Base-by-base conservation (phyloP, 192 early-diverging fungal genomes). In the Lobosporangium transversale region DNA sequence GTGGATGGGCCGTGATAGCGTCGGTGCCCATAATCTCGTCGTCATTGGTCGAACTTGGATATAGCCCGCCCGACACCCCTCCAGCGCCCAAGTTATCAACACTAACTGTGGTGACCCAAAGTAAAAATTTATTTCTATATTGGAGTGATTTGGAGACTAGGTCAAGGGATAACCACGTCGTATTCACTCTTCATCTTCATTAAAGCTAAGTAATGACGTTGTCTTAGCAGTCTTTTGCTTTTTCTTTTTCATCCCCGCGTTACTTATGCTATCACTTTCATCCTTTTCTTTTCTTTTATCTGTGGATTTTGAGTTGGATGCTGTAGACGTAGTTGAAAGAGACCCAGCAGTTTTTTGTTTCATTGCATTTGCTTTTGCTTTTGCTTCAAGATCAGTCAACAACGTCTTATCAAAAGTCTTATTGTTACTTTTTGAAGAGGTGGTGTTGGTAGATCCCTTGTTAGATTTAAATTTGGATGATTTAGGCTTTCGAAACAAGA, bases 401-500 rank as follows among this genome's bases (percentile, higher is more conserved):
- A 76, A 14, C 10, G 44, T 58, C 30, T 67, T 59, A 23, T 67
- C 73, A 67, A 76, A 67, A 48, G 26, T 57, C 48, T 62, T 60
- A 37, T 57, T 53, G 20, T 50, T 59, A 20, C 26, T 49, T 14
- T 24, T 32, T 18, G 59, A 40, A 44, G 47, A 53, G 2, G 36
- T 42, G 11, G 35, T 21, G 26, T 50, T 30, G 2, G 14, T 43
- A 9, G 37, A 27, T 43, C 40, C 29, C n/a, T 61, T 62, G 6
- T 60, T 51, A 8, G 57, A 31, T 24, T 59, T 62, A 0, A 42
- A 4, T 42, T 55, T 66, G 23, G 71, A 56, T 7, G 63, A 62
- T 44, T 71, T 79, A 27, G 78, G 78, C 52, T 40, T 53, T 27
- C 69, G 15, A 45, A 71, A 79, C 18, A 70, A 62, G 26, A 79